Percentiles rank a stretch among this genome's conserved stretches.
These are phyloP conservation scores for Leishmania tarentolae DNA, from an alignment of 208 protist species.

Conservation along the genomic window DNA sequence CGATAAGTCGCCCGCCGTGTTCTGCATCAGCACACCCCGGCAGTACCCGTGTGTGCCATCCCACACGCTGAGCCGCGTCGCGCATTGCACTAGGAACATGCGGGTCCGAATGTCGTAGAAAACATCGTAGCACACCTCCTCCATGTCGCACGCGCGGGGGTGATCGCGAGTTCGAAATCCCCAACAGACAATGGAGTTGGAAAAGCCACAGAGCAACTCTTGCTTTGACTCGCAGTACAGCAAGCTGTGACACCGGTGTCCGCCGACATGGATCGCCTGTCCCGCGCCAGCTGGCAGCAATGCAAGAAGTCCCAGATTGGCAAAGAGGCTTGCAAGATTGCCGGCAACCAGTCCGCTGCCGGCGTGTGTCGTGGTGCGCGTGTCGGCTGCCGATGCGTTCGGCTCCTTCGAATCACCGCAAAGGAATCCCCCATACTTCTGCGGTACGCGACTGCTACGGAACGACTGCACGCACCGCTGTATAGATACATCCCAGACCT, in stretches of 20 bases:
- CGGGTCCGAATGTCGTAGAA: constrained; percentile 47
- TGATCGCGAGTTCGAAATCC: constrained; percentile 29
- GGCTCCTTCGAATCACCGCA: constrained; percentile 1
- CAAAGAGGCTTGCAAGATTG: constrained; percentile 10
- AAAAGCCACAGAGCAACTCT: constrained; percentile 65
- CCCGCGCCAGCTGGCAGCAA: constrained; percentile 21
- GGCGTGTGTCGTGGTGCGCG: constrained; percentile 1
- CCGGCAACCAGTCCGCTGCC: background rate
- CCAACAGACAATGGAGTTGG: constrained; percentile 58
- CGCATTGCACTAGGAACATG: constrained; percentile 61
- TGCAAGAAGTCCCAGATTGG: constrained; percentile 23
- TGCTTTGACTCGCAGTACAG: constrained; percentile 51
- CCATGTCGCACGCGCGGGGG: constrained; percentile 44
- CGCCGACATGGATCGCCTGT: constrained; percentile 7
- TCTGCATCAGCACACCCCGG: constrained; percentile 45
- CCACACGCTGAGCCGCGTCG: constrained; percentile 68
- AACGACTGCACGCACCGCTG: constrained; percentile 79
- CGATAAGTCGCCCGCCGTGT: constrained; percentile 16
- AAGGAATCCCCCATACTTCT: background rate
- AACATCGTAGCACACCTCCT: constrained; percentile 40
- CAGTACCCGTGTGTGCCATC: constrained; percentile 52
- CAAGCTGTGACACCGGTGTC: constrained; percentile 31
- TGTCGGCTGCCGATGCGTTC: constrained; percentile 2
- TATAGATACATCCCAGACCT: constrained; percentile 84
- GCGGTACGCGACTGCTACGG: constrained; percentile 18